These are phyloP conservation scores for Zizania palustris DNA, from an alignment of 202 grass and related monocot genomes.

Conservation along the genomic window DNA sequence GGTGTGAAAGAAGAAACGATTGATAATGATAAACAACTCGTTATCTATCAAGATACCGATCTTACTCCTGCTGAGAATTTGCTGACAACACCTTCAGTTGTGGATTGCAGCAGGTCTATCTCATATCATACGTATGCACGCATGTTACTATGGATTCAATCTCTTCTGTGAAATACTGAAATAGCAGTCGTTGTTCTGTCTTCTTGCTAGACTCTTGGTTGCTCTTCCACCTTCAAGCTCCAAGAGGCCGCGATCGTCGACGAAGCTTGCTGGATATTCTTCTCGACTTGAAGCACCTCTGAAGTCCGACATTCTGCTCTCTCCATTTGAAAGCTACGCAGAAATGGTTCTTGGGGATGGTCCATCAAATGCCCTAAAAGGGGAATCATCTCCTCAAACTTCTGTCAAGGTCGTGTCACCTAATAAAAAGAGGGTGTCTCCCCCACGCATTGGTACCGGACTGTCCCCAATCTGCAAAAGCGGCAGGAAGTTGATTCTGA, in stretches of 20 bases:
- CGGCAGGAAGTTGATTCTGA: constrained; percentile 89
- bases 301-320: constrained; percentile 44
- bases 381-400: constrained; percentile 52
- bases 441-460: constrained; percentile 59
- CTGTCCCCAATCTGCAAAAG: constrained; percentile 77
- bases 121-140: not conserved
- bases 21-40: constrained; percentile 41
- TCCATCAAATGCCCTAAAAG: constrained; percentile 41
- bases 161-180: constrained; percentile 35
- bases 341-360: constrained; percentile 43
- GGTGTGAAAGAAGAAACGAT: constrained; percentile 50
- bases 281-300: constrained; percentile 41
- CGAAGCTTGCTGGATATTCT: constrained; percentile 46
- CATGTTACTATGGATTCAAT: constrained; percentile 31
- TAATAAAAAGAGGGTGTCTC: constrained; percentile 90
- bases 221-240: constrained; percentile 43
- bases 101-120: constrained; percentile 45
- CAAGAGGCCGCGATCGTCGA: constrained; percentile 49
- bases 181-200: not conserved
- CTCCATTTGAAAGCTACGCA: constrained; percentile 43
- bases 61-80: constrained; percentile 34
- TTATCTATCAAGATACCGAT: constrained; percentile 39
- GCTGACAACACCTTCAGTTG: constrained; percentile 42
- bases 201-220: constrained; percentile 45
- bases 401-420: constrained; percentile 82